Conservation (phyloP, 768 basidiomycete species). For the Boletus patriciae region DNA sequence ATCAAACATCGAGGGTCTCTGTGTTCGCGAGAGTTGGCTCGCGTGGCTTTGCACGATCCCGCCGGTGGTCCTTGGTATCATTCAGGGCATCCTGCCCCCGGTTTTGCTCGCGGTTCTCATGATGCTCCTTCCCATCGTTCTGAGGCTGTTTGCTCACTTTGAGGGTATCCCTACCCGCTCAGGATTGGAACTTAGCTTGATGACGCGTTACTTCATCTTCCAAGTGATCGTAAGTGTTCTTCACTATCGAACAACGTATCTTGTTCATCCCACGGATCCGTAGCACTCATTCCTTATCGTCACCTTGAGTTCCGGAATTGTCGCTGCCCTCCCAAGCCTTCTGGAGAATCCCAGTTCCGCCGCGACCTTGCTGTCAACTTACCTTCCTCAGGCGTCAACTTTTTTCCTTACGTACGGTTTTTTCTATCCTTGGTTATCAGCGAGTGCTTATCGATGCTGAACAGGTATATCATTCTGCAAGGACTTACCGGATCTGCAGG, state of each 20-base stretch:
- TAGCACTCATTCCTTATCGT: slow-evolving; percentile 95
- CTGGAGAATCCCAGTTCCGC: slow-evolving; percentile 66
- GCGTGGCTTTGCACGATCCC: slow-evolving; percentile 82
- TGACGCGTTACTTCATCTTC: slow-evolving; percentile 92
- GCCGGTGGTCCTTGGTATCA: slow-evolving; percentile 67
- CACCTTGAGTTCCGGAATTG: slow-evolving; percentile 80
- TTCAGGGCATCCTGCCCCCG: slow-evolving; percentile 86
- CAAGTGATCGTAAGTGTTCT: slow-evolving; percentile 73
- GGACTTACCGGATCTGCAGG: slow-evolving; percentile 78
- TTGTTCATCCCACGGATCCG: background rate
- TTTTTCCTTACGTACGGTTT: slow-evolving; percentile 80
- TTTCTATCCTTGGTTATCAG: background rate
- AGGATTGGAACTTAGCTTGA: slow-evolving; percentile 83
- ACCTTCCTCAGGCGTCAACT: slow-evolving; percentile 80
- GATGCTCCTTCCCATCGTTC: slow-evolving; percentile 82
- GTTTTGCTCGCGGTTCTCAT: slow-evolving; percentile 87
- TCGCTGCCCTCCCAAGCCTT: slow-evolving; percentile 64
- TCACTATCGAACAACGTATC: background rate
- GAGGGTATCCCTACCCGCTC: slow-evolving; percentile 89
- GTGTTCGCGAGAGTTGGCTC: slow-evolving; percentile 65
- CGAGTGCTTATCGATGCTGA: background rate
- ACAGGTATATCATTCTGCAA: slow-evolving; percentile 74
- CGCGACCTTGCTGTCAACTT: slow-evolving; percentile 68
- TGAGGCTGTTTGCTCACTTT: slow-evolving; percentile 77
- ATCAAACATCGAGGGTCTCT: slow-evolving; percentile 77